Conservation (phyloP, 2,329 filamentous ascomycete species). For the Bisporella sp. region DNA sequence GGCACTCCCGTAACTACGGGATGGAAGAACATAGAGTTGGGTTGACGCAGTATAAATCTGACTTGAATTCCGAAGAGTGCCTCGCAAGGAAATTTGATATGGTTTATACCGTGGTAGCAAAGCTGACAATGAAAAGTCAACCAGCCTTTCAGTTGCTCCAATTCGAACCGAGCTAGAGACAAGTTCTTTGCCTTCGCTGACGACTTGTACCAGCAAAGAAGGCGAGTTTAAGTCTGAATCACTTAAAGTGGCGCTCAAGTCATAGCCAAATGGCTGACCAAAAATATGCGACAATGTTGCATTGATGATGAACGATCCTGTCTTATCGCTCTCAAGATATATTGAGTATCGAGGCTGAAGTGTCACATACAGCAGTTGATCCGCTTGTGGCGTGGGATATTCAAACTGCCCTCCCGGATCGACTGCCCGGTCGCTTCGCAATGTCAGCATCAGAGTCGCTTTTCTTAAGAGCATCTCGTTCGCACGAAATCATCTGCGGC, state of each 20-base stretch:
- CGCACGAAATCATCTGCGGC: too few species aligned
- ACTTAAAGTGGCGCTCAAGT: slow-evolving; percentile 7
- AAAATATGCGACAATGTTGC: slow-evolving; percentile 32
- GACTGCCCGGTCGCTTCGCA: slow-evolving; percentile 35
- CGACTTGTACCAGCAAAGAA: slow-evolving; percentile 21
- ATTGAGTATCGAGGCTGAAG: slow-evolving; percentile 40
- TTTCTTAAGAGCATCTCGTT: background rate
- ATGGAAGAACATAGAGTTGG: slow-evolving; percentile 35
- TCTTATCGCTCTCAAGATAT: slow-evolving; percentile 35
- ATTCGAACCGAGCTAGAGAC: slow-evolving; percentile 26
- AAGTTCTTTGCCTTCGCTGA: slow-evolving; percentile 22
- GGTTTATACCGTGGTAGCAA: slow-evolving; percentile 27
- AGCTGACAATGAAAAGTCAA: slow-evolving; percentile 28
- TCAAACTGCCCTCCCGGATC: slow-evolving; percentile 40
- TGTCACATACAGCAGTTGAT: slow-evolving; percentile 35
- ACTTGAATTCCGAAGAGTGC: slow-evolving; percentile 23
- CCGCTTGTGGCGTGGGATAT: slow-evolving; percentile 30
- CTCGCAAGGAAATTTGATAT: slow-evolving; percentile 32
- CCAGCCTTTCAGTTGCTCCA: slow-evolving; percentile 30
- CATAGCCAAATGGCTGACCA: slow-evolving; percentile 26
- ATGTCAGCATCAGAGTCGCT: background rate
- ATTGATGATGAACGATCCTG: slow-evolving; percentile 35
- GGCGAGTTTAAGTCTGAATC: background rate
- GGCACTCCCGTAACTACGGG: slow-evolving; percentile 35
- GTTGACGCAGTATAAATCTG: slow-evolving; percentile 31